phyloP scores from a whole-genome alignment of 176 grass and related monocot genomes.

The Eleusine coracana region DNA sequence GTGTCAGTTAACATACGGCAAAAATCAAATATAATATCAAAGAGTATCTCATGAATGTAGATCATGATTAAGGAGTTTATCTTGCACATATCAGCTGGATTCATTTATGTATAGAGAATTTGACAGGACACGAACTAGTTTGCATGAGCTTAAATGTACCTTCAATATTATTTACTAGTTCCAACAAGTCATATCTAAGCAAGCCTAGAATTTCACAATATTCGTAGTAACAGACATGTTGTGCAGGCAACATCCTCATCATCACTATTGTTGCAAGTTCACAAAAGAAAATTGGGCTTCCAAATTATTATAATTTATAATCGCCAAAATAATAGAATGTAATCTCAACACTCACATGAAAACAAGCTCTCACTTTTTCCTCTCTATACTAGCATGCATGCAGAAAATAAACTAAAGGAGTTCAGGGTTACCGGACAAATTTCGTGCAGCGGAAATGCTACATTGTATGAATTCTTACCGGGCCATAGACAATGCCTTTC shows the following conservation, averaged over 20 bases:
- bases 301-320: conserved; percentile 25
- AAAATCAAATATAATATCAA: conserved; percentile 15
- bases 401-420: background rate
- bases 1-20: conserved; percentile 21
- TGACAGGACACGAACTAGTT: conserved; percentile 7
- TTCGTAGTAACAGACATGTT: background rate
- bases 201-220: background rate
- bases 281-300: background rate
- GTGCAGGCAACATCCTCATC: background rate
- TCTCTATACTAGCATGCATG: background rate
- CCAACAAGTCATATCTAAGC: conserved; percentile 1
- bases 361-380: background rate
- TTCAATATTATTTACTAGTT: background rate
- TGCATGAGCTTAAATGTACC: background rate
- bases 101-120: background rate
- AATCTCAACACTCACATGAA: background rate
- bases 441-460: background rate
- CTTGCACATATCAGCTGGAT: background rate
- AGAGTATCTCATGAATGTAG: conserved; percentile 18
- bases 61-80: conserved; percentile 13
- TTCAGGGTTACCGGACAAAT: conserved; percentile 6
- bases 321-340: background rate
- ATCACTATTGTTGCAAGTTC: background rate
- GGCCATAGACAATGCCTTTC: conserved; percentile 92
- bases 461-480: conserved; percentile 48